A percentile compares a stretch with the other conserved stretches of the same genome.
Conservation (phyloP, 2,329 filamentous ascomycete genomes). For the Calonectria crousiana region DNA sequence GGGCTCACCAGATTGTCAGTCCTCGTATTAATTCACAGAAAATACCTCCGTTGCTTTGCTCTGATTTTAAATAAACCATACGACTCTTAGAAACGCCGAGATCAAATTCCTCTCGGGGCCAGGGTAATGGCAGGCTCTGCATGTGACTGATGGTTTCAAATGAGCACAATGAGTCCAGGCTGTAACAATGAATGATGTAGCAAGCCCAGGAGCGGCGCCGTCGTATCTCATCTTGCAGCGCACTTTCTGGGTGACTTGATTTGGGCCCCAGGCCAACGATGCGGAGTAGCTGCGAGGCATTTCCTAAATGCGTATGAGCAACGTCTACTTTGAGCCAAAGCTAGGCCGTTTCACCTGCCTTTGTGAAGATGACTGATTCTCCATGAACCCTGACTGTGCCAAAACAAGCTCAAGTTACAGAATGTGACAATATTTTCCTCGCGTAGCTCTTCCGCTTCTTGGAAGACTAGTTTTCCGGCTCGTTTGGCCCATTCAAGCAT, state of each 20-base stretch:
- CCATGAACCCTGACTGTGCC: constrained; percentile 40
- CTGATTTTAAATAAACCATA: background rate
- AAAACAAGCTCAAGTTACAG: constrained; percentile 34
- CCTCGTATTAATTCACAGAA: constrained; percentile 25
- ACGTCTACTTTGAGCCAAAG: too few relatives aligned
- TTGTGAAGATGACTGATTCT: constrained; percentile 36
- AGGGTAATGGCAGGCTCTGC: constrained; percentile 20
- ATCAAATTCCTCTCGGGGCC: constrained; percentile 18
- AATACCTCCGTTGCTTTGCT: constrained; percentile 4
- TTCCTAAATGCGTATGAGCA: background rate
- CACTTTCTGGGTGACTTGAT: background rate
- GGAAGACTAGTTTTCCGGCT: constrained; percentile 26
- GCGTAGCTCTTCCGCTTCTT: constrained; percentile 21
- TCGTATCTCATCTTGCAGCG: constrained; percentile 6
- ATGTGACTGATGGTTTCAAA: constrained; percentile 16
- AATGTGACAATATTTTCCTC: constrained; percentile 35
- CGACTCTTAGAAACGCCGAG: background rate
- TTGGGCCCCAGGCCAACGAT: constrained; percentile 15
- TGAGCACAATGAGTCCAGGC: constrained; percentile 13
- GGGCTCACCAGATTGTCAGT: constrained; percentile 25
- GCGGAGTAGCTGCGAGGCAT: constrained; percentile 31
- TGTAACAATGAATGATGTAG: constrained; percentile 32
- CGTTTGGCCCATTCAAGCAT: constrained; percentile 31
- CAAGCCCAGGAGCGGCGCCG: constrained; percentile 31
- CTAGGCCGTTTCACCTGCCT: background rate